Evolutionary conservation across 768 basidiomycete species (phyloP).

Genomic region (Austroboletus eburneus): DNA sequence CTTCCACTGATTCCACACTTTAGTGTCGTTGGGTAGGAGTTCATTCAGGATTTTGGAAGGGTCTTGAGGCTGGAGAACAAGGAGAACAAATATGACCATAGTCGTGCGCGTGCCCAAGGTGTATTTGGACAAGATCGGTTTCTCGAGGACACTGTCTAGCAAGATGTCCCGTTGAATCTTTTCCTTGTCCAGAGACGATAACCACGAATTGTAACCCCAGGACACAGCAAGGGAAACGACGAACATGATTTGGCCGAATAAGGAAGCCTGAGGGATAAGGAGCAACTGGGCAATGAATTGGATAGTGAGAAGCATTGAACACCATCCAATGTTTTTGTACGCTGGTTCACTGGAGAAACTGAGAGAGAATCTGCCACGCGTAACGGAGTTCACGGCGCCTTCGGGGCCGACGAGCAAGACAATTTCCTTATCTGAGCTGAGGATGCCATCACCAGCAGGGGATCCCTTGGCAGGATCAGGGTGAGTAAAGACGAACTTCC

Average conservation of each 20-base stretch:
- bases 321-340: slow-evolving; percentile 27
- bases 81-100: slow-evolving; percentile 22
- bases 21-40: slow-evolving; percentile 28
- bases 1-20: slow-evolving; percentile 28
- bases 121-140: slow-evolving; percentile 23
- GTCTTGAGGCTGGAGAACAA: slow-evolving; percentile 20
- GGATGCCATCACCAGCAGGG: slow-evolving; percentile 31
- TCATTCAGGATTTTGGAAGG: slow-evolving; percentile 18
- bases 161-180: slow-evolving; percentile 25
- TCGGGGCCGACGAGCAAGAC: slow-evolving; percentile 29
- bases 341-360: slow-evolving; percentile 23
- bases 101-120: slow-evolving; percentile 24
- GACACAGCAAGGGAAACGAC: slow-evolving; percentile 31
- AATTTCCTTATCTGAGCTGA: slow-evolving; percentile 20
- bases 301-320: slow-evolving; percentile 28
- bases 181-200: slow-evolving; percentile 37
- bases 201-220: slow-evolving; percentile 34
- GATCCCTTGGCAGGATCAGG: slow-evolving; percentile 22
- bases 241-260: slow-evolving; percentile 37
- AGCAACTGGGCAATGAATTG: slow-evolving; percentile 35
- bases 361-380: slow-evolving; percentile 30
- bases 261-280: slow-evolving; percentile 29
- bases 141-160: slow-evolving; percentile 19
- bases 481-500: slow-evolving; percentile 25
- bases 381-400: slow-evolving; percentile 29